Evolutionary conservation across 1,139 yeast species (phyloP).

Genomic region (Saccharomycopsis phalli): DNA sequence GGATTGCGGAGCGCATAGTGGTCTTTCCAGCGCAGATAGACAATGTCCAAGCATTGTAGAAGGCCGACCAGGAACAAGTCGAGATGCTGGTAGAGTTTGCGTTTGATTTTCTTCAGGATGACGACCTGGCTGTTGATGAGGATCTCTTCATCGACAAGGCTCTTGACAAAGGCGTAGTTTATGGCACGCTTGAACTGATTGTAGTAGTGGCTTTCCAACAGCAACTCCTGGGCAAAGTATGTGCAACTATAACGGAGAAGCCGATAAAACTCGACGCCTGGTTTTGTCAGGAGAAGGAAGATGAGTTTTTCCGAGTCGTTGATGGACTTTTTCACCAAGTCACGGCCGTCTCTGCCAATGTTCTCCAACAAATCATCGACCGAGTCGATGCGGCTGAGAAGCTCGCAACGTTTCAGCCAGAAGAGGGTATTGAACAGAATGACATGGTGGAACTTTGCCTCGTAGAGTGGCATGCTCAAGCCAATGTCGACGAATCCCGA

Average conservation of each 20-base stretch:
- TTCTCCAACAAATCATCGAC: conserved; percentile 23
- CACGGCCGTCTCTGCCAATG: conserved; percentile 22
- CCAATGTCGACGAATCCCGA: conserved; percentile 21
- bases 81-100: conserved; percentile 42
- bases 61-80: conserved; percentile 53
- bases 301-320: conserved; percentile 38
- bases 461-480: conserved; percentile 19
- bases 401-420: conserved; percentile 27
- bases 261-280: conserved; percentile 48
- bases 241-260: conserved; percentile 42
- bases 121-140: conserved; percentile 73
- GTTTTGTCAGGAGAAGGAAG: conserved; percentile 45
- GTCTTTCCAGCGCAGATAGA: conserved; percentile 45
- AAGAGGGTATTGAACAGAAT: conserved; percentile 24
- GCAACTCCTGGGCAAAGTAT: conserved; percentile 37
- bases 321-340: conserved; percentile 25
- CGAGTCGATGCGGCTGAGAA: conserved; percentile 26
- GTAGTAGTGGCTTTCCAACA: conserved; percentile 26
- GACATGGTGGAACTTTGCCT: conserved; percentile 22
- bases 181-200: conserved; percentile 28
- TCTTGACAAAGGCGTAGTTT: conserved; percentile 39
- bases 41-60: conserved; percentile 51
- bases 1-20: conserved; percentile 26
- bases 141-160: conserved; percentile 46
- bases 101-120: conserved; percentile 57